Percentiles rank a stretch among this genome's conserved stretches.
Conservation (phyloP, 768 basidiomycete genomes). For the Tremella mesenterica region DNA sequence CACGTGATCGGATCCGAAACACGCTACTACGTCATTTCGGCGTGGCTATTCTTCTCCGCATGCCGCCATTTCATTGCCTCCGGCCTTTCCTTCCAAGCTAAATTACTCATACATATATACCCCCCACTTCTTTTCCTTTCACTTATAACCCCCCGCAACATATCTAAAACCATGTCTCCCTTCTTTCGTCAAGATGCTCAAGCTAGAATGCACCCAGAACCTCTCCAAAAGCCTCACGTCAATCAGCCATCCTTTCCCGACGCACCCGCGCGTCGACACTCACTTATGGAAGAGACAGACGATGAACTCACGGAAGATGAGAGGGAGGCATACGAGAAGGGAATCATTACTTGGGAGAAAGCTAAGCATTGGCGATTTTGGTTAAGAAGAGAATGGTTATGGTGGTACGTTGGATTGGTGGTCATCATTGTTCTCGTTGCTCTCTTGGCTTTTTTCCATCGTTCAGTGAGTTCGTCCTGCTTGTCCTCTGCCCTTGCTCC, state of each 20-base stretch:
- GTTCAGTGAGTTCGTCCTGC: constrained; percentile 44
- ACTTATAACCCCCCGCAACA: too few species aligned
- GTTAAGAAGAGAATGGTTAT: constrained; percentile 28
- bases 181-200: too few species aligned
- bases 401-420: constrained; percentile 45
- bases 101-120: too few species aligned
- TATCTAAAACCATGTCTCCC: too few species aligned
- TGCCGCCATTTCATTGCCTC: too few species aligned
- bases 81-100: too few species aligned
- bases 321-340: constrained; percentile 26
- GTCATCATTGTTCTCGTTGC: constrained; percentile 51
- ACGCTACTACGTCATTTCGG: background rate
- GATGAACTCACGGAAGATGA: constrained; percentile 36
- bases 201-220: too few species aligned
- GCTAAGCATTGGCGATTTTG: constrained; percentile 22
- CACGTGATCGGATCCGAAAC: too few species aligned
- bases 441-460: constrained; percentile 58
- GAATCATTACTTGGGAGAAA: constrained; percentile 21
- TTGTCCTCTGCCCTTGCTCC: too few species aligned
- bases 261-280: background rate
- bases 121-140: too few species aligned
- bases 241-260: too few species aligned
- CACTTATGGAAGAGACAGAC: constrained; percentile 10
- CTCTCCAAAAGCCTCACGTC: too few species aligned
- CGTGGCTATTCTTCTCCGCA: background rate